Evolutionary conservation across 768 basidiomycete genomes (phyloP), one percentile per base, ranked within the genome.

Genomic region (Albatrellus ellisii): DNA sequence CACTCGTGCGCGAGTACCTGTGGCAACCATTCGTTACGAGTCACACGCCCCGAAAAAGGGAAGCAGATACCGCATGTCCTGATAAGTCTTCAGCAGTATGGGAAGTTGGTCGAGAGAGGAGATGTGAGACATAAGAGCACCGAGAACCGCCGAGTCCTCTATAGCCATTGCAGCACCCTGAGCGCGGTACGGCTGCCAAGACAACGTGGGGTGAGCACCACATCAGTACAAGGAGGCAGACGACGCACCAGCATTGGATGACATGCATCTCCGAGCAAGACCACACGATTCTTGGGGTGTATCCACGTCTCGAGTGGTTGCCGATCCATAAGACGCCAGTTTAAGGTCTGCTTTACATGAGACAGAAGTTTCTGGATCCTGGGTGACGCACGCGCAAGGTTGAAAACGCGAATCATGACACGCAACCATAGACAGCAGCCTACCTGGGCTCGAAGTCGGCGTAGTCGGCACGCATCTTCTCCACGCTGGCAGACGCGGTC

Each of bases 131-230:
- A 79, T 64, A 11, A 77, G 62, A 40, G 64, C 56, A 11, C 61
- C 62, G 17, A 72, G 54, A 8, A 70, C 66, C 0, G 69, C 67
- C 0, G 64, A 66, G 47, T 72, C 74, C 53, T 75, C 73, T 29
- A 75, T 59, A 48, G 72, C 57, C 54, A 63, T 64, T 4, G 65
- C 64, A 1, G 64, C 63, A 15, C 65, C 65, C 43, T 67, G 64
- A 0, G 64, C 65, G 36, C 64, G 62, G 53, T 67, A 67, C 1
- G 65, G 65, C 61, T 62, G 38, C 6, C 24, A 24, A 6, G n/a
- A 12, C 20, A 20, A 6, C 2, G 35, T 18, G 10, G 4, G 14
- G 28, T 41, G 22, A n/a, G 41, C 6, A 10, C n/a, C 22, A 4
- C 22, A 28, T 24, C 14, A 6, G 18, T 27, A 14, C 18, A 6